phyloP scores from a whole-genome alignment of 2,329 filamentous ascomycete genomes.

The Graphiopsis chlorocephala region DNA sequence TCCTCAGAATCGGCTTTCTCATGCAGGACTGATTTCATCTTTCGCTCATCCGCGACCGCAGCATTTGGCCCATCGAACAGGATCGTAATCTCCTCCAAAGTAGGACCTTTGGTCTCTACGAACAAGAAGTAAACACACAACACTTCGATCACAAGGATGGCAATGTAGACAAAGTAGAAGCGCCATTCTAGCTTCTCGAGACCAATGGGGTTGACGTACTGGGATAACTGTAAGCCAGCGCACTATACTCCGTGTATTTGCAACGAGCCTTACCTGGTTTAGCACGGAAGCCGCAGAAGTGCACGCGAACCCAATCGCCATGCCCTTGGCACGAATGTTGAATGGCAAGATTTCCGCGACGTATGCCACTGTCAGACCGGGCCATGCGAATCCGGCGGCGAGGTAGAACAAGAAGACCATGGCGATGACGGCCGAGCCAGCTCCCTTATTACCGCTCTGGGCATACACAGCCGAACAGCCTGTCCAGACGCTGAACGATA shows the following conservation, averaged over 20 bases:
- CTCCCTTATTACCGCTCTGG: background rate
- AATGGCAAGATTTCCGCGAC: slow-evolving; percentile 17
- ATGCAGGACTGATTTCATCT: background rate
- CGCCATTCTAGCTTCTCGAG: slow-evolving; percentile 35
- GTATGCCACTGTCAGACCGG: slow-evolving; percentile 16
- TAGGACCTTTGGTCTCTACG: slow-evolving; percentile 9
- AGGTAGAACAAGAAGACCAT: slow-evolving; percentile 18
- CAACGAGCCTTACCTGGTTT: background rate
- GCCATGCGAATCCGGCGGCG: slow-evolving; percentile 16
- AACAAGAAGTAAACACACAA: slow-evolving; percentile 9
- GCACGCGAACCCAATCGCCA: slow-evolving; percentile 2
- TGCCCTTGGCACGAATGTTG: slow-evolving; percentile 18
- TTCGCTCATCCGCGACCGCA: background rate
- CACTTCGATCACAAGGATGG: slow-evolving; percentile 48
- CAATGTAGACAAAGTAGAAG: slow-evolving; percentile 55
- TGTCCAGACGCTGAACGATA: slow-evolving; percentile 2
- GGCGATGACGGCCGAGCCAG: slow-evolving; percentile 16
- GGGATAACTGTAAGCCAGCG: background rate
- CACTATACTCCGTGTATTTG: rapidly evolving
- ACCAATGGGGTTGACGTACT: slow-evolving; percentile 29
- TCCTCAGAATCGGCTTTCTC: background rate
- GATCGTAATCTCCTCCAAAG: slow-evolving; percentile 4
- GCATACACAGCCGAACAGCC: slow-evolving; percentile 16
- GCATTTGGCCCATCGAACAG: background rate
- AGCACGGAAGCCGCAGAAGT: slow-evolving; percentile 12